phyloP scores from a whole-genome alignment of 306 rosid genomes.

The Vachellia collinsii region DNA sequence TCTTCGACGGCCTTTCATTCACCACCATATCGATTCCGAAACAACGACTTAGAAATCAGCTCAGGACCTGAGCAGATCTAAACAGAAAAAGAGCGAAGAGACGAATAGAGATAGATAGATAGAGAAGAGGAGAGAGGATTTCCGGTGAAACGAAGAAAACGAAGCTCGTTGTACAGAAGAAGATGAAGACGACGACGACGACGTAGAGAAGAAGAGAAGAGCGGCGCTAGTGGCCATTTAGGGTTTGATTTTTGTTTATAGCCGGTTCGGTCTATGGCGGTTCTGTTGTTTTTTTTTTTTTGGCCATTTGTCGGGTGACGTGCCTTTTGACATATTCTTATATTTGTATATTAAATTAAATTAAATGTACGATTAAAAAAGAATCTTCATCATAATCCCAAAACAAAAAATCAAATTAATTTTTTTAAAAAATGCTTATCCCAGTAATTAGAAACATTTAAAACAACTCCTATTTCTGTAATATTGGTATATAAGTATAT shows the following conservation, averaged over 20 bases:
- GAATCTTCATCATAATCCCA: too few relatives aligned
- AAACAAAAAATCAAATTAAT: too few relatives aligned
- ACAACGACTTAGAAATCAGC: neutral
- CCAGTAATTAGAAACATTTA: too few relatives aligned
- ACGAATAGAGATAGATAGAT: neutral
- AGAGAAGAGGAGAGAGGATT: neutral
- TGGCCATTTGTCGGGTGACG: too few relatives aligned
- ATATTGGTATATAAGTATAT: too few relatives aligned
- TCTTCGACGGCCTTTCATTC: constrained; percentile 74
- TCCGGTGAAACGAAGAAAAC: neutral
- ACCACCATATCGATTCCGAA: constrained; percentile 60
- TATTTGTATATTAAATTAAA: too few relatives aligned
- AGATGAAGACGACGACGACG: neutral
- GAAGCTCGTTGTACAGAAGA: neutral
- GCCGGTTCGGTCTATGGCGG: too few relatives aligned
- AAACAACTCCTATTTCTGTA: too few relatives aligned
- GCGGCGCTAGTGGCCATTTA: constrained; percentile 10
- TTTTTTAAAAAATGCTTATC: too few relatives aligned
- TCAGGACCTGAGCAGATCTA: neutral
- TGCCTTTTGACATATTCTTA: neutral
- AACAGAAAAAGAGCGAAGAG: neutral
- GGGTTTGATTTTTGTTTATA: too few relatives aligned
- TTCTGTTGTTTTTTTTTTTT: too few relatives aligned
- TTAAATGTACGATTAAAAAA: too few relatives aligned
- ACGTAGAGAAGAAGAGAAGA: constrained; percentile 19